A percentile compares a stretch with the other conserved stretches of the same genome.
phyloP scores from a whole-genome alignment of 331 rosid genomes.

The Phaseolus coccineus region DNA sequence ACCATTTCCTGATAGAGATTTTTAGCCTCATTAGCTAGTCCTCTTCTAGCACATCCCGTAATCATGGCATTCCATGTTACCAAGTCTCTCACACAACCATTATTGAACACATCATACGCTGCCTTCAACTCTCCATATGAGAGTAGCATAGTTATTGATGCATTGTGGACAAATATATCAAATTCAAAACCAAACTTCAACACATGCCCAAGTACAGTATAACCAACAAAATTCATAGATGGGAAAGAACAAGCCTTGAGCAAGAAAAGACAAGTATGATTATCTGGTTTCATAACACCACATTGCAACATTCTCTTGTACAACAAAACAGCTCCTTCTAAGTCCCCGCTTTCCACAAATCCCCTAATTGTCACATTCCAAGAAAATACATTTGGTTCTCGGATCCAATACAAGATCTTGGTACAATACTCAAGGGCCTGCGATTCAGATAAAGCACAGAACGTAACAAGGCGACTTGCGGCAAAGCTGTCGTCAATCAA shows the following conservation, averaged over 20 bases:
- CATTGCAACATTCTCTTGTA: constrained; percentile 64
- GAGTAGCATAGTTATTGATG: constrained; percentile 64
- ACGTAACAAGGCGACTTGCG: constrained; percentile 74
- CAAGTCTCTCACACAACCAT: constrained; percentile 68
- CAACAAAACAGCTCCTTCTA: constrained; percentile 58
- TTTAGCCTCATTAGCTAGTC: constrained; percentile 64
- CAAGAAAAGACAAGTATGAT: constrained; percentile 72
- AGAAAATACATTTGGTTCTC: constrained; percentile 62
- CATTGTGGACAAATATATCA: constrained; percentile 75
- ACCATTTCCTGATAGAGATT: constrained; percentile 61
- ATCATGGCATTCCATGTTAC: constrained; percentile 90
- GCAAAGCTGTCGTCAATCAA: constrained; percentile 64
- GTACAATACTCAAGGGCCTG: constrained; percentile 61
- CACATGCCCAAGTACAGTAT: constrained; percentile 66
- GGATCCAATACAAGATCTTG: constrained; percentile 49
- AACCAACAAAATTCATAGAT: constrained; percentile 51
- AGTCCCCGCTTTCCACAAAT: constrained; percentile 58
- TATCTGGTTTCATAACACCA: constrained; percentile 65
- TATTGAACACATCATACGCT: constrained; percentile 69
- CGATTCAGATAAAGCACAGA: constrained; percentile 74
- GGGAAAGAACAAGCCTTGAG: constrained; percentile 71
- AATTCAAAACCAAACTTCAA: constrained; percentile 67
- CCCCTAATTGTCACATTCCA: constrained; percentile 85
- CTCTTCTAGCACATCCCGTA: constrained; percentile 73
- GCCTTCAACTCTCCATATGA: constrained; percentile 60